Base-by-base conservation (phyloP, 805 yeast species). In the Kluyveromyces aestuarii region DNA sequence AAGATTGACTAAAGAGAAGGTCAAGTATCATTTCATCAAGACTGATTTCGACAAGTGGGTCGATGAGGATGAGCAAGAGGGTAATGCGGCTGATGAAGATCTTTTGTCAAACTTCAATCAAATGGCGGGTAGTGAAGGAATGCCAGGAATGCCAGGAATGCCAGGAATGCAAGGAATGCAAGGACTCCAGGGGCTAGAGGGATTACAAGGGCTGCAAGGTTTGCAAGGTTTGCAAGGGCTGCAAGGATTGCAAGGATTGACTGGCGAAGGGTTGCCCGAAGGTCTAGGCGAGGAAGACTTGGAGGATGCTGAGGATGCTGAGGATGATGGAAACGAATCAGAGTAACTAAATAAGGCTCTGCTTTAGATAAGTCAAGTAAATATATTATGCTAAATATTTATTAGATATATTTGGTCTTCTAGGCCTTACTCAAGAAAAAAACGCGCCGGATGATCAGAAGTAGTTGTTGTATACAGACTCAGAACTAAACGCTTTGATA, bases 31-130 rank as follows among this genome's bases (percentile, higher is more conserved):
- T 55, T 87, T 78, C 69, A 79, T 91, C 64, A 86, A 87, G 74
- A 91, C 99, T 13, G 98, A 91, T 64, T 91, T 91, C 63, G 96
- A 90, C 72, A 87, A 83, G 68, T 91, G 99, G 99, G 96, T 87
- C 39, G 99, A 91, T 64, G 98, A 91, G 72, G 99, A 91, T 64
- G 99, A 91, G 70, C 99, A 91, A 70, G 89, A 87, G 39, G 90
- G 81, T 50, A 72, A 68, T 27, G 59, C 51, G 8, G 57, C 53
- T 25, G 60, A 58, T 30, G 72, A 66, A 40, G 71, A 66, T 16
- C 47, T 73, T 66, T 50, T 56, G 60, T 60, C 62, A 52, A 48
- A 66, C 58, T 30, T 71, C 67, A 35, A 49, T 64, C 40, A 27
- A 27, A 41, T 41, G 45, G 45, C 40, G 2, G 55, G 71, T 67